Percentiles rank a stretch among this genome's conserved stretches.
These are phyloP conservation scores for Aspergillus pseudotamarii DNA, from an alignment of 2,329 filamentous ascomycete species.

Conservation along the genomic window DNA sequence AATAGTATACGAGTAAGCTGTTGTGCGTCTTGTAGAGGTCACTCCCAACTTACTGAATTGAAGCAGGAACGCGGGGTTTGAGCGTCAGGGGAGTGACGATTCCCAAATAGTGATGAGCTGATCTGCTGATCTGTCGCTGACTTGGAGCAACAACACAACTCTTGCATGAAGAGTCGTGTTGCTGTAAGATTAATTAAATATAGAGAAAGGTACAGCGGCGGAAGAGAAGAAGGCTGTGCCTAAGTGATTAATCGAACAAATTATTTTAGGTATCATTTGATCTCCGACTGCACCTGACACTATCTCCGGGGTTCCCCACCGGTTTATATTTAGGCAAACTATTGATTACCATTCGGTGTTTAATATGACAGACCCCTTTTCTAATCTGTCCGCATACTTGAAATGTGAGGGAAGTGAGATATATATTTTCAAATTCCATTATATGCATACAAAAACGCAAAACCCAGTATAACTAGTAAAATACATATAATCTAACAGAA, in stretches of 20 bases:
- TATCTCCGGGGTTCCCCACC: constrained; percentile 2
- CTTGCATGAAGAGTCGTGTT: not conserved
- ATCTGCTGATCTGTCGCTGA: not conserved
- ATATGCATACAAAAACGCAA: constrained; percentile 37
- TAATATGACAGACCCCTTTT: constrained; percentile 16
- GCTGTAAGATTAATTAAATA: not conserved
- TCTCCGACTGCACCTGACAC: constrained; percentile 1
- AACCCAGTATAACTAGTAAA: constrained; percentile 30
- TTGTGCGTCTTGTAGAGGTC: not conserved
- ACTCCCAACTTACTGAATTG: constrained; percentile 6
- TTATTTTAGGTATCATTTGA: constrained; percentile 4
- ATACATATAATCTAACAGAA: constrained; percentile 30
- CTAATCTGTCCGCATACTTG: not conserved
- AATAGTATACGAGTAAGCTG: not conserved
- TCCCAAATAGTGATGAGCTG: not conserved
- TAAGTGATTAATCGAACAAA: not conserved
- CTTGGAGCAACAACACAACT: not conserved
- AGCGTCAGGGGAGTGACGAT: not conserved
- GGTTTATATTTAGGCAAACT: not conserved
- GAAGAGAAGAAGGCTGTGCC: not conserved
- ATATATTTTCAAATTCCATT: constrained; percentile 27
- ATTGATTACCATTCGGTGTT: constrained; percentile 1
- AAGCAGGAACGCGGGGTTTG: not conserved
- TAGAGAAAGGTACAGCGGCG: not conserved
- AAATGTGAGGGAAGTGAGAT: not conserved